A percentile compares a stretch with the other conserved stretches of the same genome.
These are phyloP conservation scores for Podospora pseudocomata DNA, from an alignment of 495 filamentous ascomycete species.

Conservation along the genomic window DNA sequence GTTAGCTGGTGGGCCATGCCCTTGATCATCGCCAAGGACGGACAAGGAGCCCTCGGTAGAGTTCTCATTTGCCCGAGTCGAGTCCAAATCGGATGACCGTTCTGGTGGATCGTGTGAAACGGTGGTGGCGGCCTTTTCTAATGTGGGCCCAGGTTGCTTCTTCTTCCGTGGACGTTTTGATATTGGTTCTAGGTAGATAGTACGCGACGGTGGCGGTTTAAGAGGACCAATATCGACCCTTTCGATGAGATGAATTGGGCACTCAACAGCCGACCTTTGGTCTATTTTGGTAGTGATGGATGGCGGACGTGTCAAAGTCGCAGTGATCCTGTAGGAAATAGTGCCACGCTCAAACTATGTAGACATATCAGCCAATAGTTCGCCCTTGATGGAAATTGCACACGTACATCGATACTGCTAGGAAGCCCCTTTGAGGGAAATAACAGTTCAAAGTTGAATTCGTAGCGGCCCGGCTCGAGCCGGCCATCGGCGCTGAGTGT, in stretches of 20 bases:
- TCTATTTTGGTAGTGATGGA: conserved; percentile 55
- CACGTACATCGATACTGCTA: conserved; percentile 87
- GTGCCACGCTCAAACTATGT: conserved; percentile 89
- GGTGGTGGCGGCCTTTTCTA: conserved; percentile 23
- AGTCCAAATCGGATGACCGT: conserved; percentile 36
- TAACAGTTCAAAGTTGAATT: conserved; percentile 87
- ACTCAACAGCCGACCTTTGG: conserved; percentile 71
- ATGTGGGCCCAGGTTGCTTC: conserved; percentile 25
- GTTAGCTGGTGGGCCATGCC: conserved; percentile 24
- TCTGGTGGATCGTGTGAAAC: conserved; percentile 29
- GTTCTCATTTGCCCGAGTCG: conserved; percentile 39
- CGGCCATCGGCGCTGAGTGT: conserved; percentile 88
- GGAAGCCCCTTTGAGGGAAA: conserved; percentile 75
- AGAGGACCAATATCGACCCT: conserved; percentile 57
- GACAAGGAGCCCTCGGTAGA: conserved; percentile 41
- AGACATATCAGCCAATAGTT: conserved; percentile 20
- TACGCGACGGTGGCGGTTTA: conserved; percentile 57
- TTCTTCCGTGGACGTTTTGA: conserved; percentile 54
- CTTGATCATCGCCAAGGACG: conserved; percentile 36
- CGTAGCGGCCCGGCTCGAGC: conserved; percentile 78
- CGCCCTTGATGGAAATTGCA: neutral
- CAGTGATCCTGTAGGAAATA: conserved; percentile 83
- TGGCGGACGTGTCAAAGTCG: conserved; percentile 85
- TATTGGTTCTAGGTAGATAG: conserved; percentile 77
- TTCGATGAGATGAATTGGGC: conserved; percentile 75